These are phyloP conservation scores for Aspergillus clavatus DNA, from an alignment of 2,329 filamentous ascomycete genomes.

Conservation along the genomic window DNA sequence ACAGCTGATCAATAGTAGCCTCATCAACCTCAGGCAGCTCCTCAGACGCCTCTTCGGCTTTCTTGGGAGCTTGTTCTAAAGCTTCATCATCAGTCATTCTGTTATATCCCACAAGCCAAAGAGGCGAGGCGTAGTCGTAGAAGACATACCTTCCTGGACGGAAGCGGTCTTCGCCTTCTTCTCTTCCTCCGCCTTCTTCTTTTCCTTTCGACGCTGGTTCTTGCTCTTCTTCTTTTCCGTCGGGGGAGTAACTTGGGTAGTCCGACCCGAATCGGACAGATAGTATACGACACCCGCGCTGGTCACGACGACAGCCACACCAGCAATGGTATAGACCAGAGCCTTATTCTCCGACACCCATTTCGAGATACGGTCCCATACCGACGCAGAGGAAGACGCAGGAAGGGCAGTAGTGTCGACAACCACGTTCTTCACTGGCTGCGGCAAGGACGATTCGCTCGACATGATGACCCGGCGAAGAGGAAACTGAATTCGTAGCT, in stretches of 20 bases:
- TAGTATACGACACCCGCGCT: constrained; percentile 93
- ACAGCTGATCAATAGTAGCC: constrained; percentile 43
- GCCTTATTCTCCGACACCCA: constrained; percentile 97
- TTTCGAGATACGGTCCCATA: constrained; percentile 84
- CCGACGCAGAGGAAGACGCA: constrained; percentile 55
- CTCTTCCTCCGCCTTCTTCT: constrained; percentile 47
- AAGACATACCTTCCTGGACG: constrained; percentile 33
- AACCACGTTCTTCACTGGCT: constrained; percentile 35
- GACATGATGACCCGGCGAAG: constrained; percentile 36
- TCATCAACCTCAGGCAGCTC: constrained; percentile 64
- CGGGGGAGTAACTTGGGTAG: constrained; percentile 33
- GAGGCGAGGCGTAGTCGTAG: constrained; percentile 33
- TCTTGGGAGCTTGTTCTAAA: constrained; percentile 41
- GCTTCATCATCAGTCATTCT: constrained; percentile 16
- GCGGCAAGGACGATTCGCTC: constrained; percentile 33
- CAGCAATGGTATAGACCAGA: constrained; percentile 91
- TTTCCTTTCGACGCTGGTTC: constrained; percentile 81
- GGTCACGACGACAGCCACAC: constrained; percentile 85
- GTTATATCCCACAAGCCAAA: constrained; percentile 16
- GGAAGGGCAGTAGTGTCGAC: constrained; percentile 40
- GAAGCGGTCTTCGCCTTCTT: constrained; percentile 50
- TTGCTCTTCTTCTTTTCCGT: constrained; percentile 69
- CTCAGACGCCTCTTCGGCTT: constrained; percentile 51
- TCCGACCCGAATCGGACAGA: constrained; percentile 54
- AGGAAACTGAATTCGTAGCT: constrained; percentile 12